A percentile compares a stretch with the other conserved stretches of the same genome.
phyloP scores from a whole-genome alignment of 2,329 filamentous ascomycete genomes.

The Trichoderma breve region DNA sequence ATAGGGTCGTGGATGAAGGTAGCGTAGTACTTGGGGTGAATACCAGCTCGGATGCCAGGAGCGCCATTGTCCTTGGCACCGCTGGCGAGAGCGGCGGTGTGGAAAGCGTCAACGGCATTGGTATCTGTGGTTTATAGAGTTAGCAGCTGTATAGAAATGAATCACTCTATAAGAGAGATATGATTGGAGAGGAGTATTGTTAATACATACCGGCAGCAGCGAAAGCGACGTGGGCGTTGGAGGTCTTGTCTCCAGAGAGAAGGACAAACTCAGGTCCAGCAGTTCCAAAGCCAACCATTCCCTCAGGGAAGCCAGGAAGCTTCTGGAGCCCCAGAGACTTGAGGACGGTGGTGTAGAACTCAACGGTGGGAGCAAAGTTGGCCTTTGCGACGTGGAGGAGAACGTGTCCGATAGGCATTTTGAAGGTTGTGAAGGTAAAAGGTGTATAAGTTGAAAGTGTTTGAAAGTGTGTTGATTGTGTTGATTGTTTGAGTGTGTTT shows the following conservation, averaged over 20 bases:
- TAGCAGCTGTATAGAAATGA: background rate
- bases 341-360: constrained; percentile 3
- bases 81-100: constrained; percentile 36
- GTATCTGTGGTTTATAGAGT: constrained; percentile 28
- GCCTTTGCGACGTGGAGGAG: constrained; percentile 10
- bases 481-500: background rate
- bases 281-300: constrained; percentile 8
- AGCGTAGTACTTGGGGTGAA: constrained; percentile 44
- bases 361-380: background rate
- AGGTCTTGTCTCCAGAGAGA: background rate
- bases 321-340: constrained; percentile 10
- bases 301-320: constrained; percentile 12
- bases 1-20: constrained; percentile 45
- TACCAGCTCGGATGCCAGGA: constrained; percentile 41
- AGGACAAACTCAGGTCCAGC: constrained; percentile 11
- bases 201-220: constrained; percentile 10
- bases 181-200: no score
- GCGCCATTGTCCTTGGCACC: constrained; percentile 44
- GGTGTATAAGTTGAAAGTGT: background rate
- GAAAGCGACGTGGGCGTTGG: constrained; percentile 8
- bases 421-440: background rate
- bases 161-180: no score
- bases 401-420: constrained; percentile 18
- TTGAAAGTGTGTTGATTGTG: background rate
- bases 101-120: constrained; percentile 42